A percentile compares a stretch with the other conserved stretches of the same genome.
Conservation (phyloP, 2,329 filamentous ascomycete genomes). For the Talaromyces amestolkiae region DNA sequence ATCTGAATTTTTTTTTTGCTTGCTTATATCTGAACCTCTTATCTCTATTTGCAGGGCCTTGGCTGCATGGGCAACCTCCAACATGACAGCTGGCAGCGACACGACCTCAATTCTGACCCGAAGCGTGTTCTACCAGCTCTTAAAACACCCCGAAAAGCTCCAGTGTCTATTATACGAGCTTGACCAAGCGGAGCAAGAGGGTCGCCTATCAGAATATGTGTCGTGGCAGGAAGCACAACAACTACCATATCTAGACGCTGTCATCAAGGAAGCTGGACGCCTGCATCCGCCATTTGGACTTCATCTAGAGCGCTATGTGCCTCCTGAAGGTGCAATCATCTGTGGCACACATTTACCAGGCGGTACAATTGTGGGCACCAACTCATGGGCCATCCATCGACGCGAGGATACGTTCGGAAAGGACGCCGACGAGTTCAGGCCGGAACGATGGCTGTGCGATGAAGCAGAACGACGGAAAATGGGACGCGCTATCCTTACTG, state of each 20-base stretch:
- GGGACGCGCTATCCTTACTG: neutral
- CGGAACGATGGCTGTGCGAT: neutral
- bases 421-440: neutral
- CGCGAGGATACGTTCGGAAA: neutral
- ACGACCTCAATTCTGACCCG: neutral
- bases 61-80: neutral
- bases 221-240: neutral
- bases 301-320: neutral
- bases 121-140: neutral
- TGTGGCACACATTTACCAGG: neutral
- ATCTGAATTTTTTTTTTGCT: neutral
- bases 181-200: neutral
- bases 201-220: neutral
- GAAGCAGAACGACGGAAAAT: neutral
- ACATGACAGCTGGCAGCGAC: neutral
- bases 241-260: neutral
- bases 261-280: neutral
- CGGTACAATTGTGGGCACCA: neutral
- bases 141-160: neutral
- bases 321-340: neutral
- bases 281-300: neutral
- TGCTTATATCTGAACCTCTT: neutral
- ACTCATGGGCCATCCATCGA: neutral
- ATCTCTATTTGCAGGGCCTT: neutral
- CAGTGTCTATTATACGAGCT: neutral